phyloP scores from a whole-genome alignment of 805 yeast species.

The Soucietia sequanensis region DNA sequence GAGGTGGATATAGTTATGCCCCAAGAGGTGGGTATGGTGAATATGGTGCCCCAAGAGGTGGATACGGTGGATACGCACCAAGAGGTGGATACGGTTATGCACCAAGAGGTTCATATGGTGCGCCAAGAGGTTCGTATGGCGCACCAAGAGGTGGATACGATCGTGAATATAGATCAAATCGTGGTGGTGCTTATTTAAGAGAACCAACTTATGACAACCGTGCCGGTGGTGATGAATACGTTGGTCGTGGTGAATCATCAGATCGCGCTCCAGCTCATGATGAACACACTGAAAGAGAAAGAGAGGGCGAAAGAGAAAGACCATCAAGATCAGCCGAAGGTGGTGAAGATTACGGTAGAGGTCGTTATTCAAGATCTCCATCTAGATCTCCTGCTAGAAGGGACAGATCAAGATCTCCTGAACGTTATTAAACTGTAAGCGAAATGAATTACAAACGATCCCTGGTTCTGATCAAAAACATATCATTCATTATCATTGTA shows the following conservation, averaged over 20 bases:
- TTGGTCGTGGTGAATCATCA: background rate
- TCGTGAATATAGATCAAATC: constrained; percentile 15
- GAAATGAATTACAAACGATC: no score
- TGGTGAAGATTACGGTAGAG: constrained; percentile 13
- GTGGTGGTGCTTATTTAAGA: constrained; percentile 14
- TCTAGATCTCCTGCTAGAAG: constrained; percentile 26
- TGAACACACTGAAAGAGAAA: constrained; percentile 1
- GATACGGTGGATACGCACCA: constrained; percentile 10
- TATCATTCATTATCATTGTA: no score
- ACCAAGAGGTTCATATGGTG: constrained; percentile 8
- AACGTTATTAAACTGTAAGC: constrained; percentile 23
- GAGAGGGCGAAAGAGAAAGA: constrained; percentile 9
- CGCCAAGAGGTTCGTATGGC: constrained; percentile 15
- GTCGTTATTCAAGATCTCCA: constrained; percentile 31
- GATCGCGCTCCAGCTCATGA: constrained; percentile 4
- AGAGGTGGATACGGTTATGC: constrained; percentile 11
- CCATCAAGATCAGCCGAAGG: constrained; percentile 12
- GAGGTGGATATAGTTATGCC: constrained; percentile 14
- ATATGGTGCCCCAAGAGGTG: constrained; percentile 12
- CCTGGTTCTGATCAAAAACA: no score
- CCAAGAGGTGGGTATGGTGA: constrained; percentile 24
- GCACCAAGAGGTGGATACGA: constrained; percentile 10
- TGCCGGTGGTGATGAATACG: constrained; percentile 8
- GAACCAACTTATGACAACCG: constrained; percentile 18
- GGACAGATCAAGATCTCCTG: constrained; percentile 41